A percentile compares a stretch with the other conserved stretches of the same genome.
Conservation (phyloP, 2,329 filamentous ascomycete genomes). For the Botrytis elliptica region DNA sequence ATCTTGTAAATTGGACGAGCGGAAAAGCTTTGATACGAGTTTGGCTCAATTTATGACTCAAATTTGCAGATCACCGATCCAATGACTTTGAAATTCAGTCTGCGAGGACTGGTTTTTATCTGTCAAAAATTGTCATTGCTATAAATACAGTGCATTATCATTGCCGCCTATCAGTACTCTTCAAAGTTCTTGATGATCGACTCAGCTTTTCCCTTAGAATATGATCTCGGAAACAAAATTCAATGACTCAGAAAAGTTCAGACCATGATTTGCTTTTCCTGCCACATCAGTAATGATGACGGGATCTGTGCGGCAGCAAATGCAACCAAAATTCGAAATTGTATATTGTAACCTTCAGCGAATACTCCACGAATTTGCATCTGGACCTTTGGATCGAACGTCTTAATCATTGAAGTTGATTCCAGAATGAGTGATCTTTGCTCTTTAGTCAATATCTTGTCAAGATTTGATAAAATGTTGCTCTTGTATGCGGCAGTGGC, state of each 20-base stretch:
- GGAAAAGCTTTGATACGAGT: no score
- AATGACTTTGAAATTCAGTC: no score
- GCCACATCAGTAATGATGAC: conserved; percentile 7
- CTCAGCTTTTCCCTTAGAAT: no score
- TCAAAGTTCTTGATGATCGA: no score
- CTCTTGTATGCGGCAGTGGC: conserved; percentile 7
- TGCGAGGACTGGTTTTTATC: no score
- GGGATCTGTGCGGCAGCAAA: conserved; percentile 7
- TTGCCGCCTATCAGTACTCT: no score
- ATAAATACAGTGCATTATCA: no score
- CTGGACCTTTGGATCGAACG: not conserved
- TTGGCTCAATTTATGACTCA: no score
- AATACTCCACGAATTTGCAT: not conserved
- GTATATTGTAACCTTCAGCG: not conserved
- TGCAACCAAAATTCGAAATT: conserved; percentile 5
- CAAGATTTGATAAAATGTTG: not conserved
- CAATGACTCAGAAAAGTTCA: not conserved
- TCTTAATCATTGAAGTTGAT: not conserved
- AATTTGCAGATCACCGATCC: no score
- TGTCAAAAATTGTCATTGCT: no score
- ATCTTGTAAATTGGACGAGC: no score
- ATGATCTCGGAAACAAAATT: no score
- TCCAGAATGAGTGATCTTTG: not conserved
- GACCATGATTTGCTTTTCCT: conserved; percentile 1
- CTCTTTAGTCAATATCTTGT: not conserved